Conservation (phyloP, 345 rosid genomes). For the Chamaenerion angustifolium region DNA sequence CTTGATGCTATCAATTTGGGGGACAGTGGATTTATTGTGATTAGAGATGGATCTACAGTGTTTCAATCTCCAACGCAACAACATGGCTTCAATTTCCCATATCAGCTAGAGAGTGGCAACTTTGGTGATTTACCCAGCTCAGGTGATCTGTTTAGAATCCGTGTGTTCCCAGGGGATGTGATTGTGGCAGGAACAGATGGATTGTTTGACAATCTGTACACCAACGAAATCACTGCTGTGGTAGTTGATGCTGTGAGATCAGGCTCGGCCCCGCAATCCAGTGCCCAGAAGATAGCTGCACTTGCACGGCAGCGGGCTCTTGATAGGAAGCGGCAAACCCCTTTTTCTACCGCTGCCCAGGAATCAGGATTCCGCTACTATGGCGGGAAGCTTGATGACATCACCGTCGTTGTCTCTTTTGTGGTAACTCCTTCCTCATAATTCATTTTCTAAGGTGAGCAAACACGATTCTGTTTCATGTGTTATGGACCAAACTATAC, state of each 20-base stretch:
- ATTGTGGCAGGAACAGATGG: conserved; percentile 93
- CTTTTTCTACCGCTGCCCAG: conserved; percentile 82
- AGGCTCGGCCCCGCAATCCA: conserved; percentile 53
- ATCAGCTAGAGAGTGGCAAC: conserved; percentile 72
- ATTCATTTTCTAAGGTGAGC: too few relatives aligned
- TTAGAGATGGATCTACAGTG: conserved; percentile 70
- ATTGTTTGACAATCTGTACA: conserved; percentile 79
- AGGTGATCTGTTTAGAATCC: conserved; percentile 77
- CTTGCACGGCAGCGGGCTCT: conserved; percentile 71
- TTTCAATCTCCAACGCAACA: conserved; percentile 89
- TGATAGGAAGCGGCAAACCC: conserved; percentile 63
- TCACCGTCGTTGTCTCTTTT: conserved; percentile 81
- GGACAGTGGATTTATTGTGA: conserved; percentile 89
- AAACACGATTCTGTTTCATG: too few relatives aligned
- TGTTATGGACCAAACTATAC: too few relatives aligned
- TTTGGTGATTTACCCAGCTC: conserved; percentile 68
- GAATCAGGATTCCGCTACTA: conserved; percentile 79
- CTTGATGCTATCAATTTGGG: conserved; percentile 81
- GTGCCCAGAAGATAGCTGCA: conserved; percentile 76
- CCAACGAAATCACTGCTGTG: conserved; percentile 62
- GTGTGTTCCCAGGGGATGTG: conserved; percentile 75
- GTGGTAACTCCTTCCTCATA: neutral
- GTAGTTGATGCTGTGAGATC: conserved; percentile 67
- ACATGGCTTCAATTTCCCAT: conserved; percentile 89
- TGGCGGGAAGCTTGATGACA: conserved; percentile 95